These are phyloP conservation scores for Zhuliangozyma blackwelliae DNA, from an alignment of 1,139 yeast genomes.

Conservation along the genomic window DNA sequence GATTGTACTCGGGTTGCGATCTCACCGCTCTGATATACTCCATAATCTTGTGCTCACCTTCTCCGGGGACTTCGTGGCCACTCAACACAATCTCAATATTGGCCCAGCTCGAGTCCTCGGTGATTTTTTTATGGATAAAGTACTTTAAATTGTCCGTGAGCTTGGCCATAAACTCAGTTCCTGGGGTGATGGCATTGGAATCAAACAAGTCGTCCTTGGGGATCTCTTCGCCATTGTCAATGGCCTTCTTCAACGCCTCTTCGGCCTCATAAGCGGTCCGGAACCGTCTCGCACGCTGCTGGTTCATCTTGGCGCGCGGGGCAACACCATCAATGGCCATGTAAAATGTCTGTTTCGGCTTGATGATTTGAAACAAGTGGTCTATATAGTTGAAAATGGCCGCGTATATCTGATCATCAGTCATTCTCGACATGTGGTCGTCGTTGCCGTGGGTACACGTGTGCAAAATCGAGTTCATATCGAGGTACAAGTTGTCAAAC, in stretches of 20 bases:
- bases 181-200: slow-evolving; percentile 94
- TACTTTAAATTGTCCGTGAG: slow-evolving; percentile 81
- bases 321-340: slow-evolving; percentile 99
- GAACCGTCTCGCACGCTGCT: slow-evolving; percentile 95
- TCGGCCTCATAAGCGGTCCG: slow-evolving; percentile 95
- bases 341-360: slow-evolving; percentile 81
- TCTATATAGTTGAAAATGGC: slow-evolving; percentile 94
- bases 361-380: slow-evolving; percentile 81
- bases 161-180: slow-evolving; percentile 95
- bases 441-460: slow-evolving; percentile 83
- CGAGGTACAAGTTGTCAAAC: slow-evolving; percentile 90
- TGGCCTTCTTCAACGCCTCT: slow-evolving; percentile 61
- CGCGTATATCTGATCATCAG: slow-evolving; percentile 89
- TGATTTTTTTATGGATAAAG: slow-evolving; percentile 85
- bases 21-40: slow-evolving; percentile 83
- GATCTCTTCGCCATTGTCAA: slow-evolving; percentile 55
- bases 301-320: slow-evolving; percentile 99
- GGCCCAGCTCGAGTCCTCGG: slow-evolving; percentile 91
- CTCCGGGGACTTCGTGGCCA: slow-evolving; percentile 99
- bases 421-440: slow-evolving; percentile 54
- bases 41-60: slow-evolving; percentile 99
- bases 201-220: slow-evolving; percentile 85
- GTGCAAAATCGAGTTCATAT: slow-evolving; percentile 96
- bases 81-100: slow-evolving; percentile 77
- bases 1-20: slow-evolving; percentile 68